Percentiles rank a stretch among this genome's conserved stretches.
phyloP scores from a whole-genome alignment of 495 filamentous ascomycete species.

The Talaromyces wortmannii region DNA sequence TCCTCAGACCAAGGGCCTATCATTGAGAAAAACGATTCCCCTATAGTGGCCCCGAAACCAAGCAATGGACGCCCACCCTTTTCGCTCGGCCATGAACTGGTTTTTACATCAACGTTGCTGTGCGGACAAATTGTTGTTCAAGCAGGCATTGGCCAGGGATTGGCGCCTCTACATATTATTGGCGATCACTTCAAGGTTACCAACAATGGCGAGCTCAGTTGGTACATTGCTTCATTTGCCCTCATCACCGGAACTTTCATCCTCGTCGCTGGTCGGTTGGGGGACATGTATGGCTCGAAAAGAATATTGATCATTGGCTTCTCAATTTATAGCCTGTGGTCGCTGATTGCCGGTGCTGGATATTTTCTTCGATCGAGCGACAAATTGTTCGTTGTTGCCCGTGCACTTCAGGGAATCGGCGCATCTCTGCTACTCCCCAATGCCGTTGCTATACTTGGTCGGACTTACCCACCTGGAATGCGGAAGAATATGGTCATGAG shows the following conservation, averaged over 20 bases:
- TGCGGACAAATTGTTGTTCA: background rate
- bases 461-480: conserved; percentile 42
- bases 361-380: conserved; percentile 28
- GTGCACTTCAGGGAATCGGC: conserved; percentile 56
- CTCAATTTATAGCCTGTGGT: conserved; percentile 43
- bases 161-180: background rate
- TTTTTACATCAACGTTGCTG: background rate
- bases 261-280: conserved; percentile 51
- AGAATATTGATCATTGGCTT: conserved; percentile 45
- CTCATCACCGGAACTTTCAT: conserved; percentile 61
- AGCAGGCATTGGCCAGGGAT: background rate
- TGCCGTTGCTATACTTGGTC: conserved; percentile 52
- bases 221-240: conserved; percentile 52
- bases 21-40: background rate
- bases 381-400: conserved; percentile 51
- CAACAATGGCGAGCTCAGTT: conserved; percentile 21
- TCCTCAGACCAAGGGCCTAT: background rate
- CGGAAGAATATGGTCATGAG: conserved; percentile 53
- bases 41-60: background rate
- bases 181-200: background rate
- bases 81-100: background rate
- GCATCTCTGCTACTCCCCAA: conserved; percentile 58
- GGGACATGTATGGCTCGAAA: conserved; percentile 54
- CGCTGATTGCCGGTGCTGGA: conserved; percentile 43
- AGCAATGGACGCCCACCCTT: background rate